Percentiles rank a stretch among this genome's conserved stretches.
Conservation (phyloP, 306 rosid genomes). For the Prunus mira region DNA sequence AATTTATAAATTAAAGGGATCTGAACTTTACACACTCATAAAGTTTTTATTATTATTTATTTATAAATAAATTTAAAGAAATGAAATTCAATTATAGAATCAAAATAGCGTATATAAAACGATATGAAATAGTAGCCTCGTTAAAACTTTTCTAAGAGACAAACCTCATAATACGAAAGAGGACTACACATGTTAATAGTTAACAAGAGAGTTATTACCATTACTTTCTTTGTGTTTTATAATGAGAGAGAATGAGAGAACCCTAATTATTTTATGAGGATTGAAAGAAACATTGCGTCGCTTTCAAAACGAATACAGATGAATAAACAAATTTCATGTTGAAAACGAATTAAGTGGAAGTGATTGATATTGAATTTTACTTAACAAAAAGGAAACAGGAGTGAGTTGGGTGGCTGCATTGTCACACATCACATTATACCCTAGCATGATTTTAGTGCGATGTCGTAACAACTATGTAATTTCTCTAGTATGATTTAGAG, state of each 20-base stretch:
- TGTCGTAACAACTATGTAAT: no score
- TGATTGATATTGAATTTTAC: background rate
- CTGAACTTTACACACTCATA: no score
- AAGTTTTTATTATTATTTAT: no score
- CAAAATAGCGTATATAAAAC: no score
- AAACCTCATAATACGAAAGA: rapidly evolving
- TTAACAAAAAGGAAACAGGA: no score
- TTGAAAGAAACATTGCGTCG: background rate
- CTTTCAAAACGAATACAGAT: background rate
- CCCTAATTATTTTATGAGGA: background rate
- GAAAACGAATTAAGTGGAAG: background rate
- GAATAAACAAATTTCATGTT: background rate
- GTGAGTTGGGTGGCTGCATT: background rate
- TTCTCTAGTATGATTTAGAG: no score
- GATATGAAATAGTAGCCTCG: rapidly evolving
- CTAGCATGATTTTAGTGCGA: background rate
- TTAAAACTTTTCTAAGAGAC: rapidly evolving
- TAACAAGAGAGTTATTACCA: no score
- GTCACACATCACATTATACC: background rate
- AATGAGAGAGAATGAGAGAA: background rate
- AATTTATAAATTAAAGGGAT: no score
- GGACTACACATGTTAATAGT: no score
- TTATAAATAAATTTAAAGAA: no score
- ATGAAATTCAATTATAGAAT: no score
- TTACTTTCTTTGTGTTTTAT: no score